Evolutionary conservation across 2,329 filamentous ascomycete genomes (phyloP).

Genomic region (Cytospora leucostoma): DNA sequence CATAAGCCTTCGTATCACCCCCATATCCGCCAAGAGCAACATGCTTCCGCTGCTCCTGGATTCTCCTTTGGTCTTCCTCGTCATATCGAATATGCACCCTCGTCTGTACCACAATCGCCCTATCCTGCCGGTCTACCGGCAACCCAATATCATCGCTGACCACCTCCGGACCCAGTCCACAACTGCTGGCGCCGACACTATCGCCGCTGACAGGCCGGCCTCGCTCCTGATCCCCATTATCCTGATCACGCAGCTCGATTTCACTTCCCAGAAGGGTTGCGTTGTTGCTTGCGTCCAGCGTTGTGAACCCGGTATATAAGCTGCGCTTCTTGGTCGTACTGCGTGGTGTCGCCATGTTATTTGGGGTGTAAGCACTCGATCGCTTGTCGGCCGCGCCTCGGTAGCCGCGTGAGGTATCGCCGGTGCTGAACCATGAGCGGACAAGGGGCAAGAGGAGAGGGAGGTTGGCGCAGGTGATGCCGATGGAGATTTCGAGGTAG

Average conservation of each 20-base stretch:
- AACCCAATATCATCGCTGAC: background rate
- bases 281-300: background rate
- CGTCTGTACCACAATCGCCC: background rate
- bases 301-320: background rate
- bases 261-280: background rate
- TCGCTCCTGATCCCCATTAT: background rate
- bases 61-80: background rate
- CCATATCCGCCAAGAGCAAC: background rate
- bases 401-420: background rate
- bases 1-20: background rate
- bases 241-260: background rate
- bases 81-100: background rate
- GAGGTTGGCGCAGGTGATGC: constrained; percentile 28
- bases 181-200: background rate
- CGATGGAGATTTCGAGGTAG: constrained; percentile 27
- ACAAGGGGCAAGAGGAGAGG: constrained; percentile 25
- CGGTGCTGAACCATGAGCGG: background rate
- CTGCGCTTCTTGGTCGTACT: background rate
- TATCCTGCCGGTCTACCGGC: background rate
- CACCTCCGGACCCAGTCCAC: background rate
- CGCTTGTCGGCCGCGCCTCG: background rate
- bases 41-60: background rate
- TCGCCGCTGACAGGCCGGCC: background rate
- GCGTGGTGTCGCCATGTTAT: background rate
- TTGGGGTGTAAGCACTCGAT: background rate